Evolutionary conservation across 2,329 filamentous ascomycete species (phyloP), one percentile per base, ranked within the genome.

Genomic region (Talaromyces piceae): DNA sequence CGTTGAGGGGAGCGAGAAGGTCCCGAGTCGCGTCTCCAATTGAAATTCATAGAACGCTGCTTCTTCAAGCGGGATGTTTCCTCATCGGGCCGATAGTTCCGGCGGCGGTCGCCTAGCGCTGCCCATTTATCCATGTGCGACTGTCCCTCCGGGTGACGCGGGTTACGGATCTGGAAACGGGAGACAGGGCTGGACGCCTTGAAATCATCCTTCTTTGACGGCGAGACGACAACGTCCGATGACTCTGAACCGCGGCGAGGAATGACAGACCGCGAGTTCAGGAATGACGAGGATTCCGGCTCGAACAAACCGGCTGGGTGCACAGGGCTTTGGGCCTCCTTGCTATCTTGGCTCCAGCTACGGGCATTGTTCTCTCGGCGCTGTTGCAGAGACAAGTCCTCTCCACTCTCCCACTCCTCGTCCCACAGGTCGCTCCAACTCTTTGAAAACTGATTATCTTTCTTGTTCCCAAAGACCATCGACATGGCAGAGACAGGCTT

Each of bases 381-480:
- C 57, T 83, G 74, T 69, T 85, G 80, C 23, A 86, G 71, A 5
- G 74, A 74, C 54, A 78, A 71, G 51, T 81, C 73, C 61, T 85
- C 80, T 30, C 78, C 76, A 63, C 93, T 90, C 49, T 97, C 91
- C 68, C 96, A 91, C 49, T 97, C 91, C 68, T 97, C 91, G 53
- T 97, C 91, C 86, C 90, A 96, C 68, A 97, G 83, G 68, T 98
- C 93, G 63, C 91, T 95, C 93, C 93, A 98, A 76, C 93, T 97
- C 84, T 97, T 97, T 51, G 93, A 95, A 45, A 94, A 88, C 45
- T 80, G 76, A 43, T 91, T 86, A 56, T 82, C 80, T 66, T 86
- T 83, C 30, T 66, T 65, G 63, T 83, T 83, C 47, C 87, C 88
- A 65, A 95, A 91, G 47, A 91, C 81, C 64, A 86, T 81, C 4